Percentiles rank a stretch among this genome's conserved stretches.
Evolutionary conservation across 2,329 filamentous ascomycete genomes (phyloP).

Genomic region (Fusarium sp.): DNA sequence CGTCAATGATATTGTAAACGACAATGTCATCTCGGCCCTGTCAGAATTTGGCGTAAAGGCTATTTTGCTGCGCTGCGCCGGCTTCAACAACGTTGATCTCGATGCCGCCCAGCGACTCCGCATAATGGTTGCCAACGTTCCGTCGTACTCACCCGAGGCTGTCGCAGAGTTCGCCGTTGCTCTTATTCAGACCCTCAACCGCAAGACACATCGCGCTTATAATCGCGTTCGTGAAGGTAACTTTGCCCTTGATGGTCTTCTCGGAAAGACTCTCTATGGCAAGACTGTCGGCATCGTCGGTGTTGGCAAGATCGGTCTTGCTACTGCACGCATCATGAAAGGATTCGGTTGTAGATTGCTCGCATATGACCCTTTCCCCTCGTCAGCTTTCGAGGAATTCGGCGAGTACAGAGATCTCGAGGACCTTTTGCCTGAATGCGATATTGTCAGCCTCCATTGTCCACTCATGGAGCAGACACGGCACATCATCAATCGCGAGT

Average conservation of each 20-base stretch:
- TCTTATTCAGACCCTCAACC: conserved; percentile 74
- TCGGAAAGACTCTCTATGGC: conserved; percentile 70
- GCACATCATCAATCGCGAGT: conserved; percentile 69
- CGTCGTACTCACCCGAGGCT: conserved; percentile 76
- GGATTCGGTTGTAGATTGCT: conserved; percentile 75
- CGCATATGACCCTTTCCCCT: conserved; percentile 70
- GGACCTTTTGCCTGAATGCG: conserved; percentile 65
- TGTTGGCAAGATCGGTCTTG: conserved; percentile 73
- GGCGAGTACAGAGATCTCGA: conserved; percentile 68
- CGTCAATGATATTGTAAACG: conserved; percentile 72
- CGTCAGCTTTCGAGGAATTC: conserved; percentile 60
- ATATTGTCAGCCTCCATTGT: conserved; percentile 76
- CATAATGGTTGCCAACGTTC: conserved; percentile 74
- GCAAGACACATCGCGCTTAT: conserved; percentile 75
- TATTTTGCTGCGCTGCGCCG: conserved; percentile 75
- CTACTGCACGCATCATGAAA: conserved; percentile 70
- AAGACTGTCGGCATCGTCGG: conserved; percentile 77
- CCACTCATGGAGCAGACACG: conserved; percentile 71
- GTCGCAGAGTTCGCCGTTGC: conserved; percentile 79
- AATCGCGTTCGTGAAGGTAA: conserved; percentile 77
- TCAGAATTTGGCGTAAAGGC: conserved; percentile 64
- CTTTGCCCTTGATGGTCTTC: conserved; percentile 73
- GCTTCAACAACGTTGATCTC: conserved; percentile 76
- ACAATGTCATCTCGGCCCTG: conserved; percentile 64
- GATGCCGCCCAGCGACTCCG: conserved; percentile 64